A percentile compares a stretch with the other conserved stretches of the same genome.
These are phyloP conservation scores for Clonostachys rhizophaga DNA, from an alignment of 2,329 filamentous ascomycete species.

Conservation along the genomic window DNA sequence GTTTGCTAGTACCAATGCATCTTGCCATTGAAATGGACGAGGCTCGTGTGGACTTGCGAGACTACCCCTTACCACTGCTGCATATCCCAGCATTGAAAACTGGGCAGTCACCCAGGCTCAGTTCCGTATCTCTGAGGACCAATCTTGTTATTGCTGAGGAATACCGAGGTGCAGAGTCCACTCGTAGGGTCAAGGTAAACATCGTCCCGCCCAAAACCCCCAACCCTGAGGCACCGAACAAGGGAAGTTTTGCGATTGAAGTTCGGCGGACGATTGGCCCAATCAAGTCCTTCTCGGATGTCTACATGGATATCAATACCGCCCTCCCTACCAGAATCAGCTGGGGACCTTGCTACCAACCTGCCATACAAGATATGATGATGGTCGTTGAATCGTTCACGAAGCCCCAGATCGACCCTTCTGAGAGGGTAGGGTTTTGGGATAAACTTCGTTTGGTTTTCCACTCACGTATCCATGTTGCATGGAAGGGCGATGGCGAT, in stretches of 20 bases:
- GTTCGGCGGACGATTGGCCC: conserved; percentile 89
- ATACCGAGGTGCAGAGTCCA: conserved; percentile 75
- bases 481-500: conserved; percentile 95
- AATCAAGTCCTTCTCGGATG: conserved; percentile 94
- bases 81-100: conserved; percentile 82
- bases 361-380: conserved; percentile 99
- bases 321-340: conserved; percentile 88
- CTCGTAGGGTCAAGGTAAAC: conserved; percentile 74
- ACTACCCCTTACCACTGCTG: conserved; percentile 88
- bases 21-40: conserved; percentile 89
- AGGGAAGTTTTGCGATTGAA: conserved; percentile 73
- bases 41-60: conserved; percentile 76
- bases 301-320: conserved; percentile 89
- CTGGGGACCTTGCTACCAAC: conserved; percentile 97
- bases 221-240: conserved; percentile 49
- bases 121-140: conserved; percentile 78
- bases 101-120: conserved; percentile 72
- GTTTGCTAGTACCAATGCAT: conserved; percentile 84
- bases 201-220: conserved; percentile 67
- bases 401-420: conserved; percentile 89
- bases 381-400: conserved; percentile 98
- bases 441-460: conserved; percentile 95
- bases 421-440: conserved; percentile 95
- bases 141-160: conserved; percentile 97
- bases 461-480: conserved; percentile 82